Conservation (phyloP, 129 eudicot genomes). For the Chrysanthemum makinoi region DNA sequence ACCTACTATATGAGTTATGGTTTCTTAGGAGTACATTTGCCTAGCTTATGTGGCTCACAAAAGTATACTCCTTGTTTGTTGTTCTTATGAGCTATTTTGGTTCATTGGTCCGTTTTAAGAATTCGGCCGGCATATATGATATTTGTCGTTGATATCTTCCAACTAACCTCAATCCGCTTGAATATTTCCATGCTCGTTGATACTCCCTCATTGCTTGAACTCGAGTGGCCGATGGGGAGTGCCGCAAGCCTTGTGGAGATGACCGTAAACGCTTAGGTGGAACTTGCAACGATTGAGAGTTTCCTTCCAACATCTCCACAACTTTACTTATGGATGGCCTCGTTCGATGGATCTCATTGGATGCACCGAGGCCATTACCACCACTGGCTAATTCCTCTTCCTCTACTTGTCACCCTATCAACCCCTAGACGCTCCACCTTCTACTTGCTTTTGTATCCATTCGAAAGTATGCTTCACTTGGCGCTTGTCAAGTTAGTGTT, state of each 20-base stretch:
- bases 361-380: slow-evolving; percentile 66
- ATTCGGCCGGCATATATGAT: no score
- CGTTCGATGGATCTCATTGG: slow-evolving; percentile 35
- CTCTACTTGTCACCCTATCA: slow-evolving; percentile 15
- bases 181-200: no score
- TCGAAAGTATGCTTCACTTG: slow-evolving; percentile 50
- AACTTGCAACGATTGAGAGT: not conserved
- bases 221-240: no score
- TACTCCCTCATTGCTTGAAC: no score
- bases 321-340: not conserved
- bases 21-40: not conserved
- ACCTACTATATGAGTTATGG: not conserved
- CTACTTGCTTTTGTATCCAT: slow-evolving; percentile 42
- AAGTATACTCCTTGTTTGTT: not conserved
- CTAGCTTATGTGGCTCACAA: not conserved
- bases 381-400: slow-evolving; percentile 43
- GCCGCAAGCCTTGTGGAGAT: no score
- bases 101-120: no score
- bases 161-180: no score
- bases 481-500: not conserved
- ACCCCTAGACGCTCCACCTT: slow-evolving; percentile 2
- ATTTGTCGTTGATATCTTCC: no score
- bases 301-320: slow-evolving; percentile 18
- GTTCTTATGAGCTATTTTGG: not conserved
- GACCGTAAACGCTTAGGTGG: not conserved